Evolutionary conservation across 2,329 filamentous ascomycete genomes (phyloP).

Genomic region (Colletotrichum trifolii): DNA sequence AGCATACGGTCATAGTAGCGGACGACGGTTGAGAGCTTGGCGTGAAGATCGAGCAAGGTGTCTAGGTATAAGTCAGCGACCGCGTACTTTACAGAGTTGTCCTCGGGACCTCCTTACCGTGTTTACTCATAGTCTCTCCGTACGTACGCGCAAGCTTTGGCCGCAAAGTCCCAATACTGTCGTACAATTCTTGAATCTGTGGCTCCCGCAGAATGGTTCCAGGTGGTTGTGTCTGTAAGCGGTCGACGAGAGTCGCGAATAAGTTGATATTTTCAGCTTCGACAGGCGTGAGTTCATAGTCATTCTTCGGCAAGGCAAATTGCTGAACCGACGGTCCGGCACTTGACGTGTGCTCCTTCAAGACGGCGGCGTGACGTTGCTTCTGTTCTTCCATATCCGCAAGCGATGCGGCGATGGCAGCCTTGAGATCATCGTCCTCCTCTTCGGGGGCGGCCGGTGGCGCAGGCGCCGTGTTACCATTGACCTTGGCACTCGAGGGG

Average conservation of each 20-base stretch:
- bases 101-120: slow-evolving; percentile 68
- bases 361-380: slow-evolving; percentile 82
- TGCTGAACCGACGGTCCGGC: slow-evolving; percentile 61
- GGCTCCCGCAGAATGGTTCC: slow-evolving; percentile 97
- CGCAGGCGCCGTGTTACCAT: slow-evolving; percentile 44
- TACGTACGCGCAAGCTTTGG: slow-evolving; percentile 96
- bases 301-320: slow-evolving; percentile 80
- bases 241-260: slow-evolving; percentile 92
- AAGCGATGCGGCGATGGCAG: slow-evolving; percentile 93
- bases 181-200: slow-evolving; percentile 97
- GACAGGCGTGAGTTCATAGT: slow-evolving; percentile 92
- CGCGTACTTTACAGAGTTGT: too few species aligned
- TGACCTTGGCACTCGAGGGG: slow-evolving; percentile 41
- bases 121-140: slow-evolving; percentile 99
- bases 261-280: slow-evolving; percentile 98
- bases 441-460: slow-evolving; percentile 72
- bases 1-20: slow-evolving; percentile 98
- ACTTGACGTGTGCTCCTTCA: slow-evolving; percentile 80
- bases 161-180: slow-evolving; percentile 91
- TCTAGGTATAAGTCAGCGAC: slow-evolving; percentile 66
- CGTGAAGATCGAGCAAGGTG: slow-evolving; percentile 91
- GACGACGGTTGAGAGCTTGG: slow-evolving; percentile 94
- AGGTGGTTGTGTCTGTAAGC: slow-evolving; percentile 92
- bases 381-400: slow-evolving; percentile 99
- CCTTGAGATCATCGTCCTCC: slow-evolving; percentile 92